A percentile compares a stretch with the other conserved stretches of the same genome.
Conservation (phyloP, 108 stramenopile genomes). For the Craspedostauros australis region DNA sequence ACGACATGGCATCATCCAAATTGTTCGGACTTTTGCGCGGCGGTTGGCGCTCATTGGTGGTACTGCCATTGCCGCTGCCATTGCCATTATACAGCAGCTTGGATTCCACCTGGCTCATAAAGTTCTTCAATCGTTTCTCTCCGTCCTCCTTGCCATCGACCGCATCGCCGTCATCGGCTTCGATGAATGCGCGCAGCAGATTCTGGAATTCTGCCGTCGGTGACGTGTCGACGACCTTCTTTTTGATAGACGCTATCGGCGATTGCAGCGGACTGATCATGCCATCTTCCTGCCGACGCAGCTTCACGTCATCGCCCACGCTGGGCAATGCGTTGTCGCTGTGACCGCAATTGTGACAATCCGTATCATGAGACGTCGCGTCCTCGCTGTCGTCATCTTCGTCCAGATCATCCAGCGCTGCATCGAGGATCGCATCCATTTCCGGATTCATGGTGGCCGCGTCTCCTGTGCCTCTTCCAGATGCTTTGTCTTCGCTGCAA, state of each 20-base stretch:
- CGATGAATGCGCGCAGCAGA: constrained; percentile 2
- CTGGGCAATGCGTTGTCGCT: not conserved
- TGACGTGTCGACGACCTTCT: not conserved
- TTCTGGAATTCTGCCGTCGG: not conserved
- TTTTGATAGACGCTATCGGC: not conserved
- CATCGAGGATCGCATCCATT: constrained; percentile 41
- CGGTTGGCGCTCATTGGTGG: not conserved
- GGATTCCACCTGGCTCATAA: constrained; percentile 17
- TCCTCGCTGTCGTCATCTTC: constrained; percentile 26
- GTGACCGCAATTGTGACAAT: not conserved
- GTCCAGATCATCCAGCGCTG: constrained; percentile 44
- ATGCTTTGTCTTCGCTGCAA: too few species aligned
- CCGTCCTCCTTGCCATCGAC: constrained; percentile 9
- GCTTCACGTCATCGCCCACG: not conserved
- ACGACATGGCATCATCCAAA: constrained; percentile 11
- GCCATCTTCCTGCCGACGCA: not conserved
- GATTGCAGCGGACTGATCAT: not conserved
- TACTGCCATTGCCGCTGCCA: not conserved
- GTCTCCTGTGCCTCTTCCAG: too few species aligned
- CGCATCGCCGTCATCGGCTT: constrained; percentile 6
- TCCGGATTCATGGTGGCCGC: too few species aligned
- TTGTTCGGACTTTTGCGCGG: not conserved
- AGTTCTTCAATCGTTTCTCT: not conserved
- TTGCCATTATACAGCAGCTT: constrained; percentile 1
- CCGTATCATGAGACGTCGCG: not conserved